Conservation (phyloP, 169 alveolate species). For the Plasmodium berghei region DNA sequence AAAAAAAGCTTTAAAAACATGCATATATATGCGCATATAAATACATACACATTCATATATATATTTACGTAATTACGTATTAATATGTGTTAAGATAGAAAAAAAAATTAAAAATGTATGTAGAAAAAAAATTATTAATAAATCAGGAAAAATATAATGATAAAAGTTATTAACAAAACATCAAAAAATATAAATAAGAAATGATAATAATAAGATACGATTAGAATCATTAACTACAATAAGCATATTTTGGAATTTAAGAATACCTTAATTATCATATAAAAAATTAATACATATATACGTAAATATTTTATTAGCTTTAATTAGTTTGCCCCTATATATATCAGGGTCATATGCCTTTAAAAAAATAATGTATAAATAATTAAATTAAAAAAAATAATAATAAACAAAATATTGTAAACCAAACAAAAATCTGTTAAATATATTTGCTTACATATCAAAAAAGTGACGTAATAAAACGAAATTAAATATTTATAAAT, state of each 20-base stretch:
- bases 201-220: background rate
- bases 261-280: slow-evolving; percentile 4
- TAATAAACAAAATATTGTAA: slow-evolving; percentile 14
- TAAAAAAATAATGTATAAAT: slow-evolving; percentile 1
- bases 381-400: slow-evolving; percentile 29
- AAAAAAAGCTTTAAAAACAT: slow-evolving; percentile 5
- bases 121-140: slow-evolving; percentile 36
- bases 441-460: slow-evolving; percentile 22
- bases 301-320: slow-evolving; percentile 14
- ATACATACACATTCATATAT: slow-evolving; percentile 10
- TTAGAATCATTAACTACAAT: slow-evolving; percentile 27
- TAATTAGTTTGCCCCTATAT: slow-evolving; percentile 26
- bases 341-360: slow-evolving; percentile 13
- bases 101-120: slow-evolving; percentile 1
- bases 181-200: background rate
- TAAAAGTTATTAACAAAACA: background rate
- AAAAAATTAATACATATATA: background rate
- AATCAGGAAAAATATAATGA: slow-evolving; percentile 15
- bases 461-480: background rate
- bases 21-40: slow-evolving; percentile 10
- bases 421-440: slow-evolving; percentile 34
- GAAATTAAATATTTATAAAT: slow-evolving; percentile 7
- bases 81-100: background rate
- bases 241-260: slow-evolving; percentile 17
- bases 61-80: background rate